Evolutionary conservation across 2,329 filamentous ascomycete species (phyloP), one percentile per base, ranked within the genome.

Genomic region (Fusarium citri): DNA sequence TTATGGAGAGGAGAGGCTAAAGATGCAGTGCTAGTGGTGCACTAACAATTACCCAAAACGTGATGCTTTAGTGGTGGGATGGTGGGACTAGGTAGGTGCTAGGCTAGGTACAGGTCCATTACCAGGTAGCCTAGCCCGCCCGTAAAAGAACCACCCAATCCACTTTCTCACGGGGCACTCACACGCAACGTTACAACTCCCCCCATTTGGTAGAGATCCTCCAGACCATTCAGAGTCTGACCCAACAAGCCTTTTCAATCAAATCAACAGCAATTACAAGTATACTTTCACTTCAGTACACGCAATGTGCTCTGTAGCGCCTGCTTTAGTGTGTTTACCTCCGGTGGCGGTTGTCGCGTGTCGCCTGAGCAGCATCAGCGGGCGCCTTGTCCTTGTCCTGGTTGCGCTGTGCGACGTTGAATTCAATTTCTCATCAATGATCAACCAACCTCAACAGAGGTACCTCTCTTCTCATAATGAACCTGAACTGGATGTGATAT

Each of bases 351-450:
- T 62, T 68, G 67, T 68, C 67, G 59, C 70, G 67, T 61, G 59
- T 69, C 71, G 53, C 50, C 30, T 30, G 43, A 45, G 37, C 18
- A 47, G 50, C 30, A 42, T 61, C 47, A 56, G 58, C 41, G 49
- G 60, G 58, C 58, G 58, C 58, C 47, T 31, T 50, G 20, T 26
- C 25, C 25, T n/a, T n/a, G 8, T 23, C 16, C 22, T 23, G 48
- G 53, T 34, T 28, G 41, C 42, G 51, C 62, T 69, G 68, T 74
- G 71, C 69, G 71, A 73, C 71, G 71, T 73, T 74, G 71, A 57
- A 54, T 73, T 49, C 49, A 49, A 56, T 46, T 46, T n/a, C 30
- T 57, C 46, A 62, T 59, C 41, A 25, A 60, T 30, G 41, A 59
- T 42, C 49, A 53, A 53, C 49, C n/a, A n/a, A n/a, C 12, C 15